Evolutionary conservation across 129 eudicot species (phyloP).

Genomic region (Artemisia argyi): DNA sequence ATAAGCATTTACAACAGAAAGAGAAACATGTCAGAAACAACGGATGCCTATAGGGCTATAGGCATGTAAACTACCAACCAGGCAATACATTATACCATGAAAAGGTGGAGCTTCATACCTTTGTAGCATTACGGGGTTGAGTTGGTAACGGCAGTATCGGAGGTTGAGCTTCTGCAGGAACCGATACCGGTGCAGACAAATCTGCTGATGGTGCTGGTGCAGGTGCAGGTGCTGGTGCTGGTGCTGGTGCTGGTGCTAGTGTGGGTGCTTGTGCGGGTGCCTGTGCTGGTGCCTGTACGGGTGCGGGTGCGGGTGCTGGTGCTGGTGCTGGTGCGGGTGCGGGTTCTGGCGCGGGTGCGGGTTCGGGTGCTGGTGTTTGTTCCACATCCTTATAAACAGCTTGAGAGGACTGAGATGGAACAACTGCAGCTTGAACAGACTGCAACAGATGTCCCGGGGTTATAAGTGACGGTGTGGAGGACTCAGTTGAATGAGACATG

Average conservation of each 20-base stretch:
- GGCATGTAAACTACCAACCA: background rate
- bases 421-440: constrained; percentile 37
- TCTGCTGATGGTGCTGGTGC: constrained; percentile 36
- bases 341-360: constrained; percentile 29
- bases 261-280: constrained; percentile 20
- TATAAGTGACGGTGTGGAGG: constrained; percentile 53
- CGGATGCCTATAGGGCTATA: background rate
- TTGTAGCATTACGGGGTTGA: constrained; percentile 44
- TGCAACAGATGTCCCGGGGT: constrained; percentile 86
- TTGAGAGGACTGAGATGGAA: constrained; percentile 48
- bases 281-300: constrained; percentile 13
- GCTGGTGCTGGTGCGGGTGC: constrained; percentile 22
- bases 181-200: constrained; percentile 24
- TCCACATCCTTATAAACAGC: constrained; percentile 66
- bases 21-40: background rate
- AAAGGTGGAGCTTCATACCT: constrained; percentile 37
- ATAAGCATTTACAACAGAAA: constrained; percentile 1
- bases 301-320: constrained; percentile 27
- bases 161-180: constrained; percentile 65
- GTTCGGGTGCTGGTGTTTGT: constrained; percentile 44
- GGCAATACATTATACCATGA: background rate
- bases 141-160: constrained; percentile 82
- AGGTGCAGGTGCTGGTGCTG: constrained; percentile 20
- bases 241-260: constrained; percentile 29
- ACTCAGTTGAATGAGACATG: no score